Conservation (phyloP, 148 eudicot genomes). For the Persicaria tinctoria region DNA sequence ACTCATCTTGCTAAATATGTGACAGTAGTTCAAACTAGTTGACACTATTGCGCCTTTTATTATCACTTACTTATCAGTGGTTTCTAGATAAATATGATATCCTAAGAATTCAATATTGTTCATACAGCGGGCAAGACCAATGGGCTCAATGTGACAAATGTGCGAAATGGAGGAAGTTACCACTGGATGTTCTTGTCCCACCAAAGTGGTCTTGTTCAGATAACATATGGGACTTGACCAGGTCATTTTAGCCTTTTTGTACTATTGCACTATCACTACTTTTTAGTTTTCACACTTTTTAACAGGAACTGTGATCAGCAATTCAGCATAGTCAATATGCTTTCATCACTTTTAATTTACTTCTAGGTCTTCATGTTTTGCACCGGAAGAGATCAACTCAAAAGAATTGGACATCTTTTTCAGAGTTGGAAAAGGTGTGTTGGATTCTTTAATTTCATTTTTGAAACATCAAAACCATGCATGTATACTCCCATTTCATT, state of each 20-base stretch:
- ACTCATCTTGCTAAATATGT: not conserved
- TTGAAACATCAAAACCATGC: not conserved
- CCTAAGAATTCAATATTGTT: not conserved
- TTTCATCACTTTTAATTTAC: not conserved
- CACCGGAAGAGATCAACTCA: slow-evolving; percentile 48
- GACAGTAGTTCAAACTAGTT: not conserved
- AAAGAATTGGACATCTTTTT: slow-evolving; percentile 45
- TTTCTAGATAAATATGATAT: not conserved
- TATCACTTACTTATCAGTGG: not conserved
- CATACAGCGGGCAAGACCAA: slow-evolving; percentile 70
- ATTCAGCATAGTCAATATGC: not conserved
- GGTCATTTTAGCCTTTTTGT: slow-evolving; percentile 25
- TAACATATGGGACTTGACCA: slow-evolving; percentile 69
- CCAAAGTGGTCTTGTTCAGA: slow-evolving; percentile 77
- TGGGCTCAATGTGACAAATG: slow-evolving; percentile 91
- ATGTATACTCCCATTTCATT: no score
- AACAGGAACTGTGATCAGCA: not conserved
- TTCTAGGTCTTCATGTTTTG: slow-evolving; percentile 65
- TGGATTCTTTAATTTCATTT: not conserved
- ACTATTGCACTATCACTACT: not conserved
- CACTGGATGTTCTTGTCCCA: slow-evolving; percentile 57
- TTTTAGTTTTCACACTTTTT: not conserved
- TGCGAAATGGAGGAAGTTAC: slow-evolving; percentile 77
- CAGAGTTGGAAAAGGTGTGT: slow-evolving; percentile 47
- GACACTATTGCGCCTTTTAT: not conserved